phyloP scores from a whole-genome alignment of 2,329 filamentous ascomycete genomes.

The Cladophialophora carrionii region DNA sequence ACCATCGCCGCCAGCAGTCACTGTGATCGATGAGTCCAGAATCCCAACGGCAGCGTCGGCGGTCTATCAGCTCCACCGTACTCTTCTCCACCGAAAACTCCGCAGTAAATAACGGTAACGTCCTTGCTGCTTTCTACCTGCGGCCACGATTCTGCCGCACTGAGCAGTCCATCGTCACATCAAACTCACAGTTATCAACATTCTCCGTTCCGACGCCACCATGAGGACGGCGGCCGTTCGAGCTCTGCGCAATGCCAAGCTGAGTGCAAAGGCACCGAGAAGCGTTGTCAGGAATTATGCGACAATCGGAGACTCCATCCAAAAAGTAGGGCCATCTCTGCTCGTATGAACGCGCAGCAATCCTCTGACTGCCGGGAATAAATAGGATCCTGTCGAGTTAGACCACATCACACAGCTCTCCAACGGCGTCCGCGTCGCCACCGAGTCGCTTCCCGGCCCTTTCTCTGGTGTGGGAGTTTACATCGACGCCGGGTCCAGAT shows the following conservation, averaged over 20 bases:
- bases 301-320: conserved; percentile 32
- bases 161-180: not conserved
- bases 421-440: conserved; percentile 93
- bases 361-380: conserved; percentile 11
- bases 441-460: conserved; percentile 88
- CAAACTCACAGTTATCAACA: not conserved
- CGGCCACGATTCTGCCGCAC: not conserved
- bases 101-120: not conserved
- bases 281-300: conserved; percentile 35
- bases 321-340: conserved; percentile 29
- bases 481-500: conserved; percentile 91
- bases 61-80: not conserved
- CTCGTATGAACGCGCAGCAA: conserved; percentile 3
- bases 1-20: not conserved
- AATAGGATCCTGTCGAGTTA: conserved; percentile 79
- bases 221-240: conserved; percentile 35
- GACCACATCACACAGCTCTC: conserved; percentile 84
- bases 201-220: conserved; percentile 12
- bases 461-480: conserved; percentile 96
- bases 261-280: conserved; percentile 22
- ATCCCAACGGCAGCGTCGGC: not conserved
- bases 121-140: not conserved
- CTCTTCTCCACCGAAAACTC: not conserved
- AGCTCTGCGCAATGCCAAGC: conserved; percentile 32
- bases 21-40: not conserved